phyloP scores from a whole-genome alignment of 1,284 basidiomycete species.

The Sporisorium iseilematis-ciliati region DNA sequence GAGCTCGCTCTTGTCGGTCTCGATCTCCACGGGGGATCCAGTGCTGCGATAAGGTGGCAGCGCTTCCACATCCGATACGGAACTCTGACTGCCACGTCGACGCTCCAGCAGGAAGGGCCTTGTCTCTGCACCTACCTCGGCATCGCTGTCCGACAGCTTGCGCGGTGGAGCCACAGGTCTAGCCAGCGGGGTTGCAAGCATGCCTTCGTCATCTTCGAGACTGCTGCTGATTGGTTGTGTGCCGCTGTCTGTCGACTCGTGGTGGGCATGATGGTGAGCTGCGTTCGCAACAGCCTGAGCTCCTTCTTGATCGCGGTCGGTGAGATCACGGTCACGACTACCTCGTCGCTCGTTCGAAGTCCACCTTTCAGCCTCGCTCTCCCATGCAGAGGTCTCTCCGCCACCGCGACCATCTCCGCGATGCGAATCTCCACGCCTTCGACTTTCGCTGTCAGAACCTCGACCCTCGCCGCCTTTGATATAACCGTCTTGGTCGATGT shows the following conservation, averaged over 20 bases:
- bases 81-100: conserved; percentile 42
- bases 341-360: conserved; percentile 17
- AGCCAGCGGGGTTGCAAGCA: conserved; percentile 48
- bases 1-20: conserved; percentile 33
- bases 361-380: conserved; percentile 57
- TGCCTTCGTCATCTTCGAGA: conserved; percentile 47
- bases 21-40: conserved; percentile 25
- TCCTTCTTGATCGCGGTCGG: conserved; percentile 13
- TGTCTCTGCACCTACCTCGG: conserved; percentile 20
- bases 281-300: conserved; percentile 11
- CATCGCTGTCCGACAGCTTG: conserved; percentile 28
- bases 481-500: conserved; percentile 66
- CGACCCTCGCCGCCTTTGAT: conserved; percentile 64
- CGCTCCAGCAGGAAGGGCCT: conserved; percentile 41
- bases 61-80: conserved; percentile 42
- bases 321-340: conserved; percentile 21
- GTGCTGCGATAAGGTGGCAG: conserved; percentile 23
- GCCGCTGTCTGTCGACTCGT: conserved; percentile 24
- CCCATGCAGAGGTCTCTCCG: conserved; percentile 51
- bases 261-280: conserved; percentile 21
- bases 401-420: conserved; percentile 31
- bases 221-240: conserved; percentile 30
- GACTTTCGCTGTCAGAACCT: conserved; percentile 50
- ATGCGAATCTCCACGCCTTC: conserved; percentile 27
- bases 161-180: conserved; percentile 20